Conservation (phyloP, 2,329 filamentous ascomycete species). For the Arthrinium puccinioides region DNA sequence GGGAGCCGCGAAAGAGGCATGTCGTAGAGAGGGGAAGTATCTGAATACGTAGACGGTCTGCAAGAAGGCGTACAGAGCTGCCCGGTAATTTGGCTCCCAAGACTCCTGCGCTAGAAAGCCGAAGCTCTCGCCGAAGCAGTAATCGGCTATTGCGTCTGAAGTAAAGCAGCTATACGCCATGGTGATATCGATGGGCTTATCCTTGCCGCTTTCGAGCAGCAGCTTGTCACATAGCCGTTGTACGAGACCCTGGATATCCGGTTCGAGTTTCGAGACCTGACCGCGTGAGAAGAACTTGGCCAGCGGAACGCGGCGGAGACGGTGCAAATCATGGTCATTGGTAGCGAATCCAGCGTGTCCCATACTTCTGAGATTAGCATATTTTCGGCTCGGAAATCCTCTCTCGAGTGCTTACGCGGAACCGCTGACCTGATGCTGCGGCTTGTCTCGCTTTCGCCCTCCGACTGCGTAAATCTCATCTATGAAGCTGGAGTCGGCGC, state of each 20-base stretch:
- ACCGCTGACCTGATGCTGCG: neutral
- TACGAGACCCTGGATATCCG: constrained; percentile 10
- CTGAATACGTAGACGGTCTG: constrained; percentile 14
- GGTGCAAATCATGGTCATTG: constrained; percentile 16
- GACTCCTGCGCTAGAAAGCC: constrained; percentile 18
- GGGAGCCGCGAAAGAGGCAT: neutral
- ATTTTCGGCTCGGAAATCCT: neutral
- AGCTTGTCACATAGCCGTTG: constrained; percentile 18
- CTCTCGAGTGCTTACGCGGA: neutral
- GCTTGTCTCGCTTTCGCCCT: neutral
- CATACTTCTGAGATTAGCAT: neutral
- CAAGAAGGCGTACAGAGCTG: constrained; percentile 10
- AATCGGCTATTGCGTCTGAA: constrained; percentile 28
- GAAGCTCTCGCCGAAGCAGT: constrained; percentile 28
- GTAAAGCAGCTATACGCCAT: constrained; percentile 24
- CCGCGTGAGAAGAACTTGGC: constrained; percentile 17
- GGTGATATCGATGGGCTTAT: neutral
- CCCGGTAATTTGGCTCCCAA: constrained; percentile 27
- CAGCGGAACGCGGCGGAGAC: constrained; percentile 13
- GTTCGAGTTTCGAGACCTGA: constrained; percentile 22
- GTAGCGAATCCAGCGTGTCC: neutral
- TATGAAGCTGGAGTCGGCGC: neutral
- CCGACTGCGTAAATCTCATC: neutral
- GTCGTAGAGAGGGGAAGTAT: constrained; percentile 15
- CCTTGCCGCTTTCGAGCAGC: constrained; percentile 7